These are phyloP conservation scores for Hyphopichia pseudoburtonii DNA, from an alignment of 1,139 yeast genomes.

Conservation along the genomic window DNA sequence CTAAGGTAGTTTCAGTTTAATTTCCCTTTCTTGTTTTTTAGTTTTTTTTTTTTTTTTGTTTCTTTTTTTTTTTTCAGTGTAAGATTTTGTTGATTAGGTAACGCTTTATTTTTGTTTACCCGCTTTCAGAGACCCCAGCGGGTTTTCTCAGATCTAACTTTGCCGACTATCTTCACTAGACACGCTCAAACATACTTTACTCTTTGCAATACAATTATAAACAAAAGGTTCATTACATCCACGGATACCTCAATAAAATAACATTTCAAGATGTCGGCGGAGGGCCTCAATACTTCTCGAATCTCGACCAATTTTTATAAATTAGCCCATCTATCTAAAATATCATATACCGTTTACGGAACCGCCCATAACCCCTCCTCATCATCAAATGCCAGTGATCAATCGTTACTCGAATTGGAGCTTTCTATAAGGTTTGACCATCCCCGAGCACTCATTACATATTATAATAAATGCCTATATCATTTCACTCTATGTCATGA, in stretches of 20 bases:
- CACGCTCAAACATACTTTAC: no score
- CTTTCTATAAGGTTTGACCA: constrained; percentile 51
- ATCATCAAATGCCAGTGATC: constrained; percentile 26
- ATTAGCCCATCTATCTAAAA: constrained; percentile 36
- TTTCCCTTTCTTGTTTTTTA: no score
- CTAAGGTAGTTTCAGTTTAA: no score
- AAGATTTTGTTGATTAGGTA: no score
- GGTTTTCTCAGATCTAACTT: no score
- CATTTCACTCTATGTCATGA: constrained; percentile 48
- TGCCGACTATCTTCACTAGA: neutral
- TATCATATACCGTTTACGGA: constrained; percentile 34
- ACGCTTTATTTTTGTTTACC: no score
- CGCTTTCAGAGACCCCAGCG: no score
- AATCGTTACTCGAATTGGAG: constrained; percentile 57
- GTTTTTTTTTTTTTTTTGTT: no score
- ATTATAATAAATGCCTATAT: constrained; percentile 64
- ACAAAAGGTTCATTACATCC: no score
- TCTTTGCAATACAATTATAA: no score
- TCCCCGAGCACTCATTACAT: constrained; percentile 54
- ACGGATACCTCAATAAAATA: no score
- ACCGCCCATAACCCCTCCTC: constrained; percentile 18
- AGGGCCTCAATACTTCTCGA: constrained; percentile 19
- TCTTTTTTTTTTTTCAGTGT: no score
- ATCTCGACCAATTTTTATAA: constrained; percentile 42
- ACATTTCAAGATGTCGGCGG: neutral